These are phyloP conservation scores for Salvia splendens DNA, from an alignment of 257 asterid species.

Conservation along the genomic window DNA sequence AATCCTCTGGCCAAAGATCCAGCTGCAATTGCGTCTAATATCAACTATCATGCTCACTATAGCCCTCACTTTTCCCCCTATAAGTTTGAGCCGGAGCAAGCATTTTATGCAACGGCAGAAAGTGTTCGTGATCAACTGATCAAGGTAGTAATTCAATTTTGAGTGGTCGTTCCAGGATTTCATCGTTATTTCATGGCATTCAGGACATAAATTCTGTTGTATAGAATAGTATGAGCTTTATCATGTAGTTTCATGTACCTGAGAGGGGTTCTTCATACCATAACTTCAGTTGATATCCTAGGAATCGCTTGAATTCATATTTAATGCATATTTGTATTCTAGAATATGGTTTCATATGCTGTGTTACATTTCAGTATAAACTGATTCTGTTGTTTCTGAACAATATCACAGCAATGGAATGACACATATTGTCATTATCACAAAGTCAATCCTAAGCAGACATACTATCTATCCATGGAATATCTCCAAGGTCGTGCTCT, in stretches of 20 bases:
- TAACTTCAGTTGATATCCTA: not conserved
- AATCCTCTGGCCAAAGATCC: conserved; percentile 72
- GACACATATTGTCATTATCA: conserved; percentile 86
- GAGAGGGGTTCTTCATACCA: not conserved
- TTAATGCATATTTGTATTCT: conserved; percentile 22
- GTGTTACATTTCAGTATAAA: no score
- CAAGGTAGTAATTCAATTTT: conserved; percentile 51
- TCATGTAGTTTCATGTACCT: not conserved
- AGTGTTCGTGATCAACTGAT: conserved; percentile 89
- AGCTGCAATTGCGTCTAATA: conserved; percentile 79
- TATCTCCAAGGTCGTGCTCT: conserved; percentile 98
- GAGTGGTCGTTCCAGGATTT: no score
- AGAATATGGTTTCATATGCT: conserved; percentile 54
- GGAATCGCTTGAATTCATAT: conserved; percentile 1
- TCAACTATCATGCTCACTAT: conserved; percentile 80
- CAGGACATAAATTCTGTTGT: not conserved
- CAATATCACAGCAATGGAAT: conserved; percentile 84
- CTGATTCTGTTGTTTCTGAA: conserved; percentile 42
- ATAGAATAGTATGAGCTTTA: conserved; percentile 2
- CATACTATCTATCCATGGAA: conserved; percentile 97
- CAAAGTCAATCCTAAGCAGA: conserved; percentile 91
- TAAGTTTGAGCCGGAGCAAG: conserved; percentile 94
- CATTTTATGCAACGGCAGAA: conserved; percentile 91
- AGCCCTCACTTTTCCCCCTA: conserved; percentile 93
- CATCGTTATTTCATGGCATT: no score